phyloP scores from a whole-genome alignment of 331 rosid species.

The Spiraea crenata region DNA sequence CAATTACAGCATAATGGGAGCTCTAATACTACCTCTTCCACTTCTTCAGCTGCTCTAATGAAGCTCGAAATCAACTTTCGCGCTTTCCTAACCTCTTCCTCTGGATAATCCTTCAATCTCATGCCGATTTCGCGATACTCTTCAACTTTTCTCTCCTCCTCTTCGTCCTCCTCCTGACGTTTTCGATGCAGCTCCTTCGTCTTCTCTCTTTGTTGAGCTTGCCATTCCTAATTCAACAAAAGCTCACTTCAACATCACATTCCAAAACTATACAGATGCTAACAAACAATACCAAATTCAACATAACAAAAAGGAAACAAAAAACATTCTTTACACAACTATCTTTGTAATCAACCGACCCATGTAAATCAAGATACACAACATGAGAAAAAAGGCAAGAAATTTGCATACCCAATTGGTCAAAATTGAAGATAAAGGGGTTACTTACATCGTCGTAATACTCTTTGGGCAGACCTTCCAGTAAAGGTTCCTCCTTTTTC shows the following conservation, averaged over 20 bases:
- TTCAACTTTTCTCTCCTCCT: constrained; percentile 69
- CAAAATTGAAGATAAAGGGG: constrained; percentile 1
- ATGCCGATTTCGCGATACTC: constrained; percentile 83
- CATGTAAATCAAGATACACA: neutral
- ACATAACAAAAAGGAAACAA: neutral
- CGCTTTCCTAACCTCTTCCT: constrained; percentile 81
- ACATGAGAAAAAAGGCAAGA: neutral
- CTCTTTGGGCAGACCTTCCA: constrained; percentile 83
- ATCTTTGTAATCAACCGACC: neutral
- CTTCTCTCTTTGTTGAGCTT: constrained; percentile 68
- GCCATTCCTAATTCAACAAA: constrained; percentile 74
- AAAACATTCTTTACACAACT: neutral
- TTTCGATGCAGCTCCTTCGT: constrained; percentile 56
- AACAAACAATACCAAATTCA: neutral
- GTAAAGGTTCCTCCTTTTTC: constrained; percentile 52
- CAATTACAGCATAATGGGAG: neutral
- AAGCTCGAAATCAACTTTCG: constrained; percentile 74
- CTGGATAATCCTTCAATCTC: constrained; percentile 77
- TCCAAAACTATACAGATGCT: constrained; percentile 1
- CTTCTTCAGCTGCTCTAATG: constrained; percentile 79
- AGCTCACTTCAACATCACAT: constrained; percentile 28
- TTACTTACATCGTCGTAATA: constrained; percentile 83
- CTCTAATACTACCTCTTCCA: constrained; percentile 67
- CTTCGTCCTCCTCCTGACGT: constrained; percentile 72
- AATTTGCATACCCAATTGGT: constrained; percentile 3